A percentile compares a stretch with the other conserved stretches of the same genome.
Evolutionary conservation across 2,329 filamentous ascomycete species (phyloP).

Genomic region (Leptosphaerulina australis): DNA sequence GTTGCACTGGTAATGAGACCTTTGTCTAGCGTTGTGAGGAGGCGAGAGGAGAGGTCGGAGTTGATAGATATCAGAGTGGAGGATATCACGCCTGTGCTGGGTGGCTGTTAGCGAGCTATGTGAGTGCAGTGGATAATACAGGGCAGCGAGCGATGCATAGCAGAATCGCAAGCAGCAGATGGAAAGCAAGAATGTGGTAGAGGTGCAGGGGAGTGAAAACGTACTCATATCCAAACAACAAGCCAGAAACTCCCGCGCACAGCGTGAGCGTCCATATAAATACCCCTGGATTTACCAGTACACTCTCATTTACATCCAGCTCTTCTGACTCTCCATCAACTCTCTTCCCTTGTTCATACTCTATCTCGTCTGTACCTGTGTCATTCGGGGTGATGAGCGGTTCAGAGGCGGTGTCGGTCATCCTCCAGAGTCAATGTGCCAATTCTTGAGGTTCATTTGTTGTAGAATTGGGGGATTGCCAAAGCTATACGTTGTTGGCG

Average conservation of each 20-base stretch:
- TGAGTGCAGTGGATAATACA: neutral
- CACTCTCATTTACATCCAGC: conserved; percentile 35
- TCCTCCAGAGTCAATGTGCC: conserved; percentile 25
- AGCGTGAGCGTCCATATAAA: conserved; percentile 64
- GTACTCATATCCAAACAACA: conserved; percentile 68
- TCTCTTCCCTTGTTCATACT: neutral
- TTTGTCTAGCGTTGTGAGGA: conserved; percentile 61
- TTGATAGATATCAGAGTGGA: conserved; percentile 64
- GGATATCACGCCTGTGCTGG: conserved; percentile 65
- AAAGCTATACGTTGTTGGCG: conserved; percentile 15
- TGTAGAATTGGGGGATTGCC: neutral
- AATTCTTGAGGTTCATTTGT: neutral
- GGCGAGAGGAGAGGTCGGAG: conserved; percentile 58
- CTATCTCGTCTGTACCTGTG: conserved; percentile 18
- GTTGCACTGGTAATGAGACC: conserved; percentile 64
- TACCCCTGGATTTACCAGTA: conserved; percentile 32
- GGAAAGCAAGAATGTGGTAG: neutral
- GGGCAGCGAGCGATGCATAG: too few relatives aligned
- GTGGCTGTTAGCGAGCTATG: neutral
- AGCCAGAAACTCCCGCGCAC: conserved; percentile 62
- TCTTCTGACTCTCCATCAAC: neutral
- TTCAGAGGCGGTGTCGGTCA: conserved; percentile 41
- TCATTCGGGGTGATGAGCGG: conserved; percentile 36
- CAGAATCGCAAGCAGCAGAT: neutral
- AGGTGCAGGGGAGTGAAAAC: conserved; percentile 1